Conservation (phyloP, 2,329 filamentous ascomycete genomes). For the Trichoderma breve region DNA sequence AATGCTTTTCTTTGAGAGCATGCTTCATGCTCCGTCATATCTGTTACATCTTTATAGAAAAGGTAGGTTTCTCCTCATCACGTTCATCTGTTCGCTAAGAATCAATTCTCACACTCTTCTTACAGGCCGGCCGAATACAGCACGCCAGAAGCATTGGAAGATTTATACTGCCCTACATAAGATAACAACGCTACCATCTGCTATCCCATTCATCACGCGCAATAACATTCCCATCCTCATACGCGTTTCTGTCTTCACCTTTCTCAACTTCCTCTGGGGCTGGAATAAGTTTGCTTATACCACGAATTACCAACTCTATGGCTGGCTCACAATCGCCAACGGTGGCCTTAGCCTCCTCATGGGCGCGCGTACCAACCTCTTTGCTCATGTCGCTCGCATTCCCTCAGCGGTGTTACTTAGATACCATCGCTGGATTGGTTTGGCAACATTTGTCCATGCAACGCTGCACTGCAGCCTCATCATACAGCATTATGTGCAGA, state of each 20-base stretch:
- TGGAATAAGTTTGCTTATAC: slow-evolving; percentile 26
- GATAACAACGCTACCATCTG: neutral
- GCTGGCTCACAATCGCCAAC: slow-evolving; percentile 30
- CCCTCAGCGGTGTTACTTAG: neutral
- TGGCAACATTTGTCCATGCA: slow-evolving; percentile 19
- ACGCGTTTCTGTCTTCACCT: slow-evolving; percentile 24
- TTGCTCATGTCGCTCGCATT: slow-evolving; percentile 11
- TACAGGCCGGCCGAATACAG: neutral
- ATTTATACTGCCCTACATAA: neutral
- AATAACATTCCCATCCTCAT: slow-evolving; percentile 23
- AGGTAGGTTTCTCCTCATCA: neutral
- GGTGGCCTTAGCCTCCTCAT: slow-evolving; percentile 28
- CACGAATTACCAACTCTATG: slow-evolving; percentile 30
- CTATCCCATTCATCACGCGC: neutral
- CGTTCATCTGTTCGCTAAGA: neutral
- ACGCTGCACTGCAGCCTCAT: slow-evolving; percentile 26
- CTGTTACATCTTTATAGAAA: neutral
- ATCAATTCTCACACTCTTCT: neutral
- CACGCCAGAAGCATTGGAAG: neutral
- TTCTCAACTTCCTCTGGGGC: slow-evolving; percentile 27
- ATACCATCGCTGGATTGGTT: neutral
- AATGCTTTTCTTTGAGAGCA: slow-evolving; percentile 25
- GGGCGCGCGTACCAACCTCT: slow-evolving; percentile 27
- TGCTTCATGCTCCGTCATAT: neutral
- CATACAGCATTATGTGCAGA: slow-evolving; percentile 24